Evolutionary conservation across 257 asterid species (phyloP), one percentile per base, ranked within the genome.

Genomic region (Solanum sparsipilum): DNA sequence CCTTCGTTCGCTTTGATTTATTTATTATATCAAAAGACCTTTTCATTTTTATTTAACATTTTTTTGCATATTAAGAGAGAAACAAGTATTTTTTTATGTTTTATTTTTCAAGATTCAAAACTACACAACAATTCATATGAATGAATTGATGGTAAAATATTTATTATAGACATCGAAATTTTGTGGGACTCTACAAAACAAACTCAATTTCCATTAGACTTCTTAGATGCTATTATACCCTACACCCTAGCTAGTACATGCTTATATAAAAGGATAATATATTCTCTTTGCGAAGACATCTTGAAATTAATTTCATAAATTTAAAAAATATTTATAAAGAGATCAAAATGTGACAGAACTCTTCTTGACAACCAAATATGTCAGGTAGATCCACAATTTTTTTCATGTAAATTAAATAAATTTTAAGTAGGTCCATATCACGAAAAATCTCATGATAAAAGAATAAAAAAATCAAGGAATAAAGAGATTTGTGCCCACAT

Each of bases 141-240:
- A 52, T 52, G 4, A 18, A 52, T 52, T 52, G 63, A 52, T 52
- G 67, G 12, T 56, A 20, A 56, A 56, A 56, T 56, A 56, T 56
- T 56, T 3, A 56, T 63, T 10, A 9, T 23, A 63, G 15, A 63
- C 1, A 63, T 63, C 6, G 0, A 63, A 63, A 23, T 9, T 63
- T 63, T 3, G 0, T n/a, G 13, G 3, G 1, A n/a, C 7, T 0
- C 2, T 56, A 20, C 12, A 56, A 56, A n/a, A 7, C 4, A 20
- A 56, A 56, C 23, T 56, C 25, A 56, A 23, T 9, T 63, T 9
- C 2, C 7, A n/a, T 63, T 63, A 63, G 71, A n/a, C 10, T 63
- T 63, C 71, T 63, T 9, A 10, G 5, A 63, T 2, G 16, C 3
- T 9, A 63, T 12, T 63, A 5, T 63, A 63, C 7, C 3, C 9